A percentile compares a stretch with the other conserved stretches of the same genome.
Conservation (phyloP, 2,329 filamentous ascomycete genomes). For the Ceratocystis cubensis region DNA sequence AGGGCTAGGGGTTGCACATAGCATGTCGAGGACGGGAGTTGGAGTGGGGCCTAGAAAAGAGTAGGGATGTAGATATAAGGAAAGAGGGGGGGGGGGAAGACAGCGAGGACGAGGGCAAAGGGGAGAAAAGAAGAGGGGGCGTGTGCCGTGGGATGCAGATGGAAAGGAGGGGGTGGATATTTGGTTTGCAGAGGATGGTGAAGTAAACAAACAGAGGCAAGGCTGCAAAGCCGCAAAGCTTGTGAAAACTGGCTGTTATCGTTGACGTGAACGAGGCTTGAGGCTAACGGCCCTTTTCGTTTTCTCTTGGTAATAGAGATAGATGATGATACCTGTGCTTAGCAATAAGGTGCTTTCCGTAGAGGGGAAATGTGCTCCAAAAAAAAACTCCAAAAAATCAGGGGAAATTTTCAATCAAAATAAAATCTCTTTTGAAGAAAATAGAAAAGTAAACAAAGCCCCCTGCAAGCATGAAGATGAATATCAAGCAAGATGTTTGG, state of each 20-base stretch:
- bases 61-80: no score
- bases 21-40: no score
- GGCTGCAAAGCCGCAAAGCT: not conserved
- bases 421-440: not conserved
- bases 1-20: no score
- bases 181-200: not conserved
- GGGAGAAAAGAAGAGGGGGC: not conserved
- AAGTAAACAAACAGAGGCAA: slow-evolving; percentile 7
- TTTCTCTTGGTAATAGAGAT: not conserved
- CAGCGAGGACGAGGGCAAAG: not conserved
- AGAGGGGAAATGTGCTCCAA: not conserved
- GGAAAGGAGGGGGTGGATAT: slow-evolving; percentile 1
- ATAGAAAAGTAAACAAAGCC: slow-evolving; percentile 8
- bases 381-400: not conserved
- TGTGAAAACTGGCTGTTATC: not conserved
- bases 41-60: no score
- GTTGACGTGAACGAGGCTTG: not conserved
- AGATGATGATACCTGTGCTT: not conserved
- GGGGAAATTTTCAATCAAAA: not conserved
- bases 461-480: not conserved
- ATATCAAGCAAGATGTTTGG: not conserved
- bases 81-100: not conserved
- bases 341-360: not conserved
- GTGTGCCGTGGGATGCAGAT: not conserved
- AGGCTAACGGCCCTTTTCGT: not conserved